A percentile compares a stretch with the other conserved stretches of the same genome.
Conservation (phyloP, 225 moss, liverwort and hornwort species). For the Bryoerythrophyllum caledonicum region DNA sequence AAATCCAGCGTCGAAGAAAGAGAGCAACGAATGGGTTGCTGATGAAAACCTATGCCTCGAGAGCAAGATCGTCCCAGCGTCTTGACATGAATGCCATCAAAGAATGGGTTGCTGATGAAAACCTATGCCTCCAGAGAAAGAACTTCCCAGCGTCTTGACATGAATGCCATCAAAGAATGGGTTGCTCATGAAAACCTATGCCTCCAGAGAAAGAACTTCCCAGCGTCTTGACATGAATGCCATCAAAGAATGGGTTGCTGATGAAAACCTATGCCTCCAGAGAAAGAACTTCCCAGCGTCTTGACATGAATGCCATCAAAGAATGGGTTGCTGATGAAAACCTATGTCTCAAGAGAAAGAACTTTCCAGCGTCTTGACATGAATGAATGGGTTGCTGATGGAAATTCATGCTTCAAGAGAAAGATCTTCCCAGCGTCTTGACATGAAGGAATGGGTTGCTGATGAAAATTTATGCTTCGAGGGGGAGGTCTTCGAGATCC, state of each 20-base stretch:
- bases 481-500: slow-evolving; percentile 15
- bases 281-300: no score
- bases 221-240: slow-evolving; percentile 23
- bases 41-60: no score
- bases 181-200: slow-evolving; percentile 21
- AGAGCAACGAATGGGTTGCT: slow-evolving; percentile 18
- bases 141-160: no score
- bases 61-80: no score
- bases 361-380: no score
- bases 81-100: not conserved
- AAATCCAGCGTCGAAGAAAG: slow-evolving; percentile 6
- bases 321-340: not conserved
- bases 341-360: no score
- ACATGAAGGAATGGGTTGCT: slow-evolving; percentile 29
- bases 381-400: not conserved
- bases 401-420: no score
- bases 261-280: not conserved
- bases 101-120: not conserved
- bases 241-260: not conserved
- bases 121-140: no score
- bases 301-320: slow-evolving; percentile 28
- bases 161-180: slow-evolving; percentile 34
- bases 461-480: not conserved
- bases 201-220: slow-evolving; percentile 7
- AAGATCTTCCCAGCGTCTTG: no score